Evolutionary conservation across 768 basidiomycete genomes (phyloP).

Genomic region (Symmetrospora coprosmae): DNA sequence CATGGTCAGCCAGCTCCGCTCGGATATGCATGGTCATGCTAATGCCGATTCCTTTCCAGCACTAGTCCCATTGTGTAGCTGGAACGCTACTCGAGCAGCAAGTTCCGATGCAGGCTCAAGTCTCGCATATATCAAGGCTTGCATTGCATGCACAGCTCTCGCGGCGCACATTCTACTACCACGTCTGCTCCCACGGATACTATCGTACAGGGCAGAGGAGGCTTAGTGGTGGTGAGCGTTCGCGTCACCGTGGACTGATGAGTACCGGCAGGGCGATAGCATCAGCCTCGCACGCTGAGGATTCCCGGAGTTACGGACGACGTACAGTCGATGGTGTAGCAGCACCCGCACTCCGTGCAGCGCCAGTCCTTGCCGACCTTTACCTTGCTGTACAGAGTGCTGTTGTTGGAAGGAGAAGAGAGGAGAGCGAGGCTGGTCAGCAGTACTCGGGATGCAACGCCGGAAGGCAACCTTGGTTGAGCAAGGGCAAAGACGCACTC

Average conservation of each 20-base stretch:
- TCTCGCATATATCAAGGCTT: too few species aligned
- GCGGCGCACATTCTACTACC: too few species aligned
- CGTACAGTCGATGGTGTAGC: background rate
- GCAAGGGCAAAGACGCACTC: slow-evolving; percentile 40
- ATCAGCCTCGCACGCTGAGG: background rate
- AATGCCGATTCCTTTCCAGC: too few species aligned
- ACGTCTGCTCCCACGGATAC: too few species aligned
- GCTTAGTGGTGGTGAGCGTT: slow-evolving; percentile 21
- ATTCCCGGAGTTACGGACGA: too few species aligned
- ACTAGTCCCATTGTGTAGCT: too few species aligned
- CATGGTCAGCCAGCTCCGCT: too few species aligned
- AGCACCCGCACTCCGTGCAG: slow-evolving; percentile 13
- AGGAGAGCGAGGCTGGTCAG: background rate
- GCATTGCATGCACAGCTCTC: too few species aligned
- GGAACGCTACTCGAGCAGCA: too few species aligned
- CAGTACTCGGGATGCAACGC: background rate
- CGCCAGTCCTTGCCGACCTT: background rate
- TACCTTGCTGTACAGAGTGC: slow-evolving; percentile 13
- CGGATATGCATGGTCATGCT: too few species aligned
- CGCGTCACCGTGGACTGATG: slow-evolving; percentile 10
- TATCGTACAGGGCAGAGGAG: too few species aligned
- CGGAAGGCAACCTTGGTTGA: background rate
- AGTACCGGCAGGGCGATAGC: background rate
- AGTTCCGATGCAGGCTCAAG: too few species aligned
- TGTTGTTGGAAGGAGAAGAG: background rate